Evolutionary conservation across 2,329 filamentous ascomycete species (phyloP).

Genomic region (Graphilbum sp.): DNA sequence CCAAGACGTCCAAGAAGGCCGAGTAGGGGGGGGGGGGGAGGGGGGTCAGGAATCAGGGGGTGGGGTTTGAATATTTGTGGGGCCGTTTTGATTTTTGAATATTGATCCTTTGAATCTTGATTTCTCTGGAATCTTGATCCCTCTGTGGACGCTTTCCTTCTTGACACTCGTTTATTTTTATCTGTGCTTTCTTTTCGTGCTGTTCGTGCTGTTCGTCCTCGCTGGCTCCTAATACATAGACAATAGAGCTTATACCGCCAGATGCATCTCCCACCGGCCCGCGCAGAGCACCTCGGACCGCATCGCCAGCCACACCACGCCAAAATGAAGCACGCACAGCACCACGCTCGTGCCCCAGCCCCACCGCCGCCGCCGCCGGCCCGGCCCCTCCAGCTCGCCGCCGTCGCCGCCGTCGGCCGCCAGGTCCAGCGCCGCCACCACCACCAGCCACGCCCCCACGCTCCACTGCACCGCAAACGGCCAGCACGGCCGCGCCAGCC

Average conservation of each 20-base stretch:
- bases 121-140: too few species aligned
- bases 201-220: too few species aligned
- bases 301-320: slow-evolving; percentile 16
- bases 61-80: too few species aligned
- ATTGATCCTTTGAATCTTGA: too few species aligned
- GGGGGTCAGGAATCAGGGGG: too few species aligned
- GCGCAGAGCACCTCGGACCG: slow-evolving; percentile 18
- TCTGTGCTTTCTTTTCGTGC: too few species aligned
- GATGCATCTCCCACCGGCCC: slow-evolving; percentile 1
- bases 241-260: too few species aligned
- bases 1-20: slow-evolving; percentile 30
- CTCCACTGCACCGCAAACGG: slow-evolving; percentile 51
- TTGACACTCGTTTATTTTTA: too few species aligned
- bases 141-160: too few species aligned
- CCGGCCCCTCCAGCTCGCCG: neutral
- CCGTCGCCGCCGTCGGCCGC: slow-evolving; percentile 18
- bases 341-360: slow-evolving; percentile 18
- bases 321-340: slow-evolving; percentile 20
- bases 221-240: too few species aligned
- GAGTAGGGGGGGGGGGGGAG: slow-evolving; percentile 13
- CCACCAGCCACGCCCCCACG: slow-evolving; percentile 50
- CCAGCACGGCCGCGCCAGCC: slow-evolving; percentile 51
- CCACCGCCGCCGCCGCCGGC: slow-evolving; percentile 11
- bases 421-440: slow-evolving; percentile 53
- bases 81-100: too few species aligned